Percentiles rank a stretch among this genome's conserved stretches.
Conservation (phyloP, 306 rosid genomes). For the Prunus dulcis region DNA sequence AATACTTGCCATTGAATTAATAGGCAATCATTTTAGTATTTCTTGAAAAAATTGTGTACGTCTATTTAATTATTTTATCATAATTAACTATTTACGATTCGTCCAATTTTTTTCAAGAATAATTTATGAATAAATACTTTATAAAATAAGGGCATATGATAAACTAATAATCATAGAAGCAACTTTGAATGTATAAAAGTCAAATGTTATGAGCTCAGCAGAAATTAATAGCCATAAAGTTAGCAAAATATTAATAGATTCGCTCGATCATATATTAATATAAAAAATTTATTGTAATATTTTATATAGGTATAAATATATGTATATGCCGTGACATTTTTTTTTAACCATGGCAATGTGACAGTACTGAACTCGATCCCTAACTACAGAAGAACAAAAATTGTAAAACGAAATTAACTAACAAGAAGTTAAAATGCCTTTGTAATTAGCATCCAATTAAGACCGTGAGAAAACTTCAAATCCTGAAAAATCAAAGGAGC, state of each 20-base stretch:
- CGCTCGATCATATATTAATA: neutral
- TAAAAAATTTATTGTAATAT: neutral
- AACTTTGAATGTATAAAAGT: neutral
- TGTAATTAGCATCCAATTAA: slow-evolving; percentile 4
- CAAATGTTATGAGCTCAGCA: neutral
- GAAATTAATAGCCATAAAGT: neutral
- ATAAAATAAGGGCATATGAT: no score
- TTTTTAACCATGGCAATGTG: neutral
- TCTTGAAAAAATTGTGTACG: no score
- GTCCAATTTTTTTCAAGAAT: no score
- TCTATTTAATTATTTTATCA: no score
- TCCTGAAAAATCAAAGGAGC: slow-evolving; percentile 54
- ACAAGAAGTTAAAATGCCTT: neutral
- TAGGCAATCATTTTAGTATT: no score
- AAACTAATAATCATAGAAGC: no score
- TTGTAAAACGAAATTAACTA: neutral
- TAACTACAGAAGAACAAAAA: neutral
- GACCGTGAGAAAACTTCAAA: slow-evolving; percentile 46
- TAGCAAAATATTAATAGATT: neutral
- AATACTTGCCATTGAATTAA: no score
- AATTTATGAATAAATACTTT: no score
- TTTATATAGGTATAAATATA: no score
- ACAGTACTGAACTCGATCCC: neutral
- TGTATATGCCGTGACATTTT: neutral
- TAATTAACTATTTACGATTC: no score